Percentiles rank a stretch among this genome's conserved stretches.
Evolutionary conservation across 2,329 filamentous ascomycete species (phyloP).

Genomic region (Colletotrichum simmondsii): DNA sequence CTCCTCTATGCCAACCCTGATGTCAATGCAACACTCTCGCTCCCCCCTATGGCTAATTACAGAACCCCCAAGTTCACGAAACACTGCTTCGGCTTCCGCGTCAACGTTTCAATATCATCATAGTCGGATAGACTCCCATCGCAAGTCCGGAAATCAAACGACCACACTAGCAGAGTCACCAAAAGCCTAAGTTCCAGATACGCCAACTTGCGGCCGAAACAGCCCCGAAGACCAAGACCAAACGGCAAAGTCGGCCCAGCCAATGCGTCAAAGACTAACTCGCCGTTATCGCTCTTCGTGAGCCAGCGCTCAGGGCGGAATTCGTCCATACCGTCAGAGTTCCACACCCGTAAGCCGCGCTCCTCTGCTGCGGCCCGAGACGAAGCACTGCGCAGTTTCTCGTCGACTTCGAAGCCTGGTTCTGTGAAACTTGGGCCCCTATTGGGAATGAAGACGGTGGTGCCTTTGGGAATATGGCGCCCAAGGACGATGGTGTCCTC

Average conservation of each 20-base stretch:
- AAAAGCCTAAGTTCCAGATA: slow-evolving; percentile 43
- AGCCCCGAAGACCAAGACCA: slow-evolving; percentile 5
- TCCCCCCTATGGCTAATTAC: not conserved
- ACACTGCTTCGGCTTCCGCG: slow-evolving; percentile 37
- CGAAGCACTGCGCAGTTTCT: not conserved
- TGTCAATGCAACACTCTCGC: not conserved
- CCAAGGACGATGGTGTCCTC: not conserved
- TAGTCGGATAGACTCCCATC: slow-evolving; percentile 37
- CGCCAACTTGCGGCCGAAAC: slow-evolving; percentile 30
- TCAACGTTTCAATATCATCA: slow-evolving; percentile 33
- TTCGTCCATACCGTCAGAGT: not conserved
- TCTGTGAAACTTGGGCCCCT: not conserved
- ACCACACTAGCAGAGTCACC: slow-evolving; percentile 42
- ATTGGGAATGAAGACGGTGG: not conserved
- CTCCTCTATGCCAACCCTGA: not conserved
- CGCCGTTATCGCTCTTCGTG: not conserved
- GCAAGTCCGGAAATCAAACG: slow-evolving; percentile 38
- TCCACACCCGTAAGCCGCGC: not conserved
- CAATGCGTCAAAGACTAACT: not conserved
- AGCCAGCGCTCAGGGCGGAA: not conserved
- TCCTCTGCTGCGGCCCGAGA: not conserved
- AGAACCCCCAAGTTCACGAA: not conserved
- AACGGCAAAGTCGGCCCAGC: slow-evolving; percentile 12
- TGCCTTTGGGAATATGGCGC: not conserved
- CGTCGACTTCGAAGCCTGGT: not conserved